Evolutionary conservation across 2,329 filamentous ascomycete genomes (phyloP), one percentile per base, ranked within the genome.

Genomic region (Hypomyces perniciosus): DNA sequence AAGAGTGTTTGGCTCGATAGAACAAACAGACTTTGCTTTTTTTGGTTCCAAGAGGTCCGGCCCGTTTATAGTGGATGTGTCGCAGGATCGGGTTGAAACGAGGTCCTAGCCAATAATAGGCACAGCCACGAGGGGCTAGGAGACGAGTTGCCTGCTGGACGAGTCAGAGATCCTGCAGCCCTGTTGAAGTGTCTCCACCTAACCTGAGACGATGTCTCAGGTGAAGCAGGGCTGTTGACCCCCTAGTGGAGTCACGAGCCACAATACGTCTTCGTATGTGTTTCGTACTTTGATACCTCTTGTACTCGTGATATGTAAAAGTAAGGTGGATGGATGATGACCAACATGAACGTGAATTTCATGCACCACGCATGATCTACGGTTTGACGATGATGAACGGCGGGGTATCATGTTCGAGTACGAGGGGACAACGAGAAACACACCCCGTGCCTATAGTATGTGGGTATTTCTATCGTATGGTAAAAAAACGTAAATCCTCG

Each of bases 191-290:
- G 42, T 44, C 20, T 46, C 51, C 51, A 53, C 51, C 27, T 41
- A 40, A 56, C 55, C 55, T 56, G 55, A 56, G 55, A 56, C 55
- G 55, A 51, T 53, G 55, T 56, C 55, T 56, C 55, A 56, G 55
- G 55, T 56, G 55, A 45, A 37, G 48, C 48, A 51, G 20, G 20
- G 48, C 48, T 37, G 45, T 51, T 51, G 40, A 43, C 29, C 37
- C 20, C 48, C 20, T 33, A 38, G 48, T 43, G 48, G 48, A 46
- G 39, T 48, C 46, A 43, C 46, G 46, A 37, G 38, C 39, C 30
- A 26, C 30, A 26, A 28, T 29, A 30, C 20, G 20, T 20, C 20
- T 20, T 20, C 20, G 20, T 20, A 20, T 20, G 20, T 20, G 20
- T 20, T 20, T 20, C 20, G 20, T 20, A 20, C 20, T 20, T 20